Conservation (phyloP, 495 filamentous ascomycete genomes). For the Articulospora tetracladia region DNA sequence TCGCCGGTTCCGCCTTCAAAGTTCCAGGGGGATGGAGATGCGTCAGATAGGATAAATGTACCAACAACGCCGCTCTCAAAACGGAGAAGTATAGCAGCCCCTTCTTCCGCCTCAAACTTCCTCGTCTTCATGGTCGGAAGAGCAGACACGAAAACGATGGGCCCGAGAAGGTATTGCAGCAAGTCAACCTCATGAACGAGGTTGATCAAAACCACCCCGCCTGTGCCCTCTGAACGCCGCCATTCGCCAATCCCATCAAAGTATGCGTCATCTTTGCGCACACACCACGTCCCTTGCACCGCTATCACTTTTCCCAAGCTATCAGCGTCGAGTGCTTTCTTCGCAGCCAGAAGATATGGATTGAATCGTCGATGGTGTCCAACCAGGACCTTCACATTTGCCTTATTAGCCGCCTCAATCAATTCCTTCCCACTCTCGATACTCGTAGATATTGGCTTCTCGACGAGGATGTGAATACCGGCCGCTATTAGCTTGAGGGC, state of each 20-base stretch:
- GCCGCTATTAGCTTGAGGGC: constrained; percentile 43
- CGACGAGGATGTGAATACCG: constrained; percentile 52
- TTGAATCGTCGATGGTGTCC: constrained; percentile 62
- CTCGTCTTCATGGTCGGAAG: constrained; percentile 42
- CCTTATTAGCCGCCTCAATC: constrained; percentile 15
- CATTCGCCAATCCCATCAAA: constrained; percentile 46
- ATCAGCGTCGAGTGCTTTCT: constrained; percentile 33
- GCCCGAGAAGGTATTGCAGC: constrained; percentile 54
- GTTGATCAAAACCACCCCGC: constrained; percentile 54
- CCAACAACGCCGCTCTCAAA: constrained; percentile 56
- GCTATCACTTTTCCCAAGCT: constrained; percentile 46
- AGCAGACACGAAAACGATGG: constrained; percentile 47
- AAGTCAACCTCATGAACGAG: constrained; percentile 58
- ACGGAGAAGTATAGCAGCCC: constrained; percentile 48
- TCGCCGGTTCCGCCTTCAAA: constrained; percentile 57
- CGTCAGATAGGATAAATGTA: constrained; percentile 52
- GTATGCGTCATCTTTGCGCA: constrained; percentile 48
- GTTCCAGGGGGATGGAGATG: constrained; percentile 45
- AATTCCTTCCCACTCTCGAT: constrained; percentile 29
- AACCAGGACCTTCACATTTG: constrained; percentile 44
- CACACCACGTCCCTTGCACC: constrained; percentile 51
- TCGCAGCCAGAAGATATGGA: constrained; percentile 48
- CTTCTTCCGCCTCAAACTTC: constrained; percentile 50
- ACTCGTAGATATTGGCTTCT: constrained; percentile 52
- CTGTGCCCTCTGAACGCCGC: constrained; percentile 36